phyloP scores from a whole-genome alignment of 2,329 filamentous ascomycete species.

The Colletotrichum lindemuthianum region DNA sequence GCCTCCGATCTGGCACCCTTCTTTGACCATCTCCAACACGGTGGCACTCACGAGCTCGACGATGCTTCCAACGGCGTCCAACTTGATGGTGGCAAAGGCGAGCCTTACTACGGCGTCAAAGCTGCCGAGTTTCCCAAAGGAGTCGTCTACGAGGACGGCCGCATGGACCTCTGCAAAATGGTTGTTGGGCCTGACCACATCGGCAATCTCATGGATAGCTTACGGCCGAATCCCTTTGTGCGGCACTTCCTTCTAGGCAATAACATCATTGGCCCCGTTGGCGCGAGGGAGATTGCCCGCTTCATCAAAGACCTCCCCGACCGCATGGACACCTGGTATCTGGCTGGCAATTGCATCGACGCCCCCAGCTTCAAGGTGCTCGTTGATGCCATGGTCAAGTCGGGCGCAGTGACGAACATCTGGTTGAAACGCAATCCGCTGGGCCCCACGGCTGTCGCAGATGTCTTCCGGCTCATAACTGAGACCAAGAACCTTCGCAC shows the following conservation, averaged over 20 bases:
- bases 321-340: slow-evolving; percentile 64
- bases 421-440: slow-evolving; percentile 67
- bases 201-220: slow-evolving; percentile 57
- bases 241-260: slow-evolving; percentile 64
- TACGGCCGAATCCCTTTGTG: slow-evolving; percentile 58
- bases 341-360: slow-evolving; percentile 65
- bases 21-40: slow-evolving; percentile 44
- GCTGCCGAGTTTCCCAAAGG: slow-evolving; percentile 50
- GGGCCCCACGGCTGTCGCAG: slow-evolving; percentile 47
- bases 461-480: slow-evolving; percentile 57
- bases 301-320: slow-evolving; percentile 57
- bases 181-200: slow-evolving; percentile 63
- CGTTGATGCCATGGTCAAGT: slow-evolving; percentile 55
- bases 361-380: slow-evolving; percentile 51
- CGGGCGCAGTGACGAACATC: slow-evolving; percentile 56
- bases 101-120: slow-evolving; percentile 48
- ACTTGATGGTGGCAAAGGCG: slow-evolving; percentile 48
- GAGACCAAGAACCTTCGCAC: slow-evolving; percentile 55
- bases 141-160: slow-evolving; percentile 60
- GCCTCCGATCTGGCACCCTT: slow-evolving; percentile 47
- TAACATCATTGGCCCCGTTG: slow-evolving; percentile 62
- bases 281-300: slow-evolving; percentile 55
- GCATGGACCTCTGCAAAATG: slow-evolving; percentile 66
- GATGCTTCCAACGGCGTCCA: slow-evolving; percentile 39
- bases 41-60: slow-evolving; percentile 44